phyloP scores from a whole-genome alignment of 2,329 filamentous ascomycete species.

The Lecanosticta acicola region DNA sequence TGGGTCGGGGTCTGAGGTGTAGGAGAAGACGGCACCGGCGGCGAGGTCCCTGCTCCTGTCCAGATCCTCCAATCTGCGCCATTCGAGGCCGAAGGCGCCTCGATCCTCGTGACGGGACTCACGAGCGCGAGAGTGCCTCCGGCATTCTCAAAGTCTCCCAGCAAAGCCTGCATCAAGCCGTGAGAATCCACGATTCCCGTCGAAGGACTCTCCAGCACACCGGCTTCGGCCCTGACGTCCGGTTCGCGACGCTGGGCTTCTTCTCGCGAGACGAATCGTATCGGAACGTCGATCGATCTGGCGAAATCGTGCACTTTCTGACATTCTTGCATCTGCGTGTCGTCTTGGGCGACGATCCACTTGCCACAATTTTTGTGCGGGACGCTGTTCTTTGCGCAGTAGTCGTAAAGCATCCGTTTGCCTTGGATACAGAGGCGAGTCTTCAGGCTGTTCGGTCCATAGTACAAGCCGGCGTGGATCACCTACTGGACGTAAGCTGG shows the following conservation, averaged over 20 bases:
- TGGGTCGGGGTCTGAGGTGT: conserved; percentile 22
- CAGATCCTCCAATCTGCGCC: conserved; percentile 64
- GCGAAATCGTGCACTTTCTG: conserved; percentile 53
- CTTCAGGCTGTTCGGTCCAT: conserved; percentile 70
- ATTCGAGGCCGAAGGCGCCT: conserved; percentile 44
- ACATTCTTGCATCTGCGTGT: conserved; percentile 60
- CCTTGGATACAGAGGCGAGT: conserved; percentile 76
- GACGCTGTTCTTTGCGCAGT: conserved; percentile 64
- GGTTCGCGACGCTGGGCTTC: conserved; percentile 67
- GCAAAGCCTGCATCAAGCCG: conserved; percentile 72
- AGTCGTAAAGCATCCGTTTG: conserved; percentile 68
- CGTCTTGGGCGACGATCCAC: conserved; percentile 88
- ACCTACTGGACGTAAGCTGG: conserved; percentile 49
- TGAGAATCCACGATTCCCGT: conserved; percentile 93
- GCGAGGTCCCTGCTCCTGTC: conserved; percentile 31
- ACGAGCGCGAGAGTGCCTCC: conserved; percentile 70
- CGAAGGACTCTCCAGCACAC: conserved; percentile 73
- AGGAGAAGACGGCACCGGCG: conserved; percentile 19
- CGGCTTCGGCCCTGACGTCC: conserved; percentile 63
- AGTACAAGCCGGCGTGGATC: conserved; percentile 93
- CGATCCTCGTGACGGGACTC: conserved; percentile 58
- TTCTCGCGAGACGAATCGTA: conserved; percentile 58
- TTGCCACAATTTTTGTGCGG: conserved; percentile 73
- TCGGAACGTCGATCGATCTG: conserved; percentile 58
- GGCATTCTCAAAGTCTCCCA: conserved; percentile 67